These are phyloP conservation scores for Sugiyamaella sp. DNA, from an alignment of 1,139 yeast genomes.

Conservation along the genomic window DNA sequence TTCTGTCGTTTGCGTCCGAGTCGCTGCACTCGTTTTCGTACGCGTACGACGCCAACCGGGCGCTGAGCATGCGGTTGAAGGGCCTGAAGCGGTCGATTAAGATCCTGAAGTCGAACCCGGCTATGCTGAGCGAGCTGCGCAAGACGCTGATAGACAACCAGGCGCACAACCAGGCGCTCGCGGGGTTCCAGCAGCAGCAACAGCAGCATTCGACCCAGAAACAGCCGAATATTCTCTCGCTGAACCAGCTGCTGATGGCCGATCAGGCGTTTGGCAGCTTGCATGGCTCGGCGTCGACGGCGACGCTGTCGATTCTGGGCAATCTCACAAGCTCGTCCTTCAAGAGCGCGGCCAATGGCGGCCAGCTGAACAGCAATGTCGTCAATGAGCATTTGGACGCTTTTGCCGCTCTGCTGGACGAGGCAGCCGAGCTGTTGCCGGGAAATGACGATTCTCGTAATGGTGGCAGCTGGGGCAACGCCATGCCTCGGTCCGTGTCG, in stretches of 20 bases:
- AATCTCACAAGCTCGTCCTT: slow-evolving; percentile 27
- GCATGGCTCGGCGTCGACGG: slow-evolving; percentile 36
- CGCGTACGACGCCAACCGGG: slow-evolving; percentile 79
- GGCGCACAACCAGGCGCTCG: not conserved
- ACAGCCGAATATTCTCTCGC: slow-evolving; percentile 15
- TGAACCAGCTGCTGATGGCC: slow-evolving; percentile 16
- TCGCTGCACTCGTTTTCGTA: slow-evolving; percentile 85
- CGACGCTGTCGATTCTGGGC: slow-evolving; percentile 36
- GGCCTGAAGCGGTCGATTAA: slow-evolving; percentile 77
- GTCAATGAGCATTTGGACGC: slow-evolving; percentile 31
- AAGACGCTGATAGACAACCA: slow-evolving; percentile 19
- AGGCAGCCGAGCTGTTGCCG: slow-evolving; percentile 16
- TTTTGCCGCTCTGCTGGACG: slow-evolving; percentile 29
- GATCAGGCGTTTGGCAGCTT: slow-evolving; percentile 26
- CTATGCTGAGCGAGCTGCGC: slow-evolving; percentile 28
- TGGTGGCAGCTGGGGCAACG: slow-evolving; percentile 5
- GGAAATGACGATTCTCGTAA: slow-evolving; percentile 2
- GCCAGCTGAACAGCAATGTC: slow-evolving; percentile 8
- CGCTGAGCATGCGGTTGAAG: slow-evolving; percentile 72
- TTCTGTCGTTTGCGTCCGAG: slow-evolving; percentile 62
- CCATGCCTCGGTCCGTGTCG: slow-evolving; percentile 32
- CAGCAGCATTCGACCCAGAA: not conserved
- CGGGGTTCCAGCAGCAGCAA: slow-evolving; percentile 1
- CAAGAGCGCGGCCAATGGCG: slow-evolving; percentile 12
- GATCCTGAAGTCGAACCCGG: slow-evolving; percentile 58